A percentile compares a stretch with the other conserved stretches of the same genome.
phyloP scores from a whole-genome alignment of 495 filamentous ascomycete species.

The Penicillium herquei region DNA sequence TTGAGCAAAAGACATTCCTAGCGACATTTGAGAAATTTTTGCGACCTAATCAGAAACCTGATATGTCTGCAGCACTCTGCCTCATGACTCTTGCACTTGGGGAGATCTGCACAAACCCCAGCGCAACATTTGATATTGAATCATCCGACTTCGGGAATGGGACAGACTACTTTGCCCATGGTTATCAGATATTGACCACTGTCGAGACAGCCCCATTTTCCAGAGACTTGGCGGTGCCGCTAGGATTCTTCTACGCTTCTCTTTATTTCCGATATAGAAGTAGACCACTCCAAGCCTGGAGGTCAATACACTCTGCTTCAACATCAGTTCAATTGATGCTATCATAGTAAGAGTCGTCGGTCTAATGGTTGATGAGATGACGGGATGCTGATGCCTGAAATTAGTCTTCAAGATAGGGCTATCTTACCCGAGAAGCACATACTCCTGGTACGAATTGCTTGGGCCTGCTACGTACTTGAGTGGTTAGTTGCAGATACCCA shows the following conservation, averaged over 20 bases:
- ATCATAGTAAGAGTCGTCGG: conserved; percentile 5
- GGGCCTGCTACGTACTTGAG: conserved; percentile 22
- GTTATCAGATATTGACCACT: conserved; percentile 7
- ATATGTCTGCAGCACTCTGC: conserved; percentile 10
- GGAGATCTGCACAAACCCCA: conserved; percentile 9
- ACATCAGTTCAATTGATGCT: conserved; percentile 9
- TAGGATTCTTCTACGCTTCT: conserved; percentile 18
- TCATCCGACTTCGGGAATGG: conserved; percentile 3
- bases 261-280: conserved; percentile 20
- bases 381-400: conserved; percentile 1
- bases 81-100: conserved; percentile 15
- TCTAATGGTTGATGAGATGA: background rate
- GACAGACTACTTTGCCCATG: conserved; percentile 19
- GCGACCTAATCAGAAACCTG: background rate
- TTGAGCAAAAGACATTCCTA: conserved; percentile 8
- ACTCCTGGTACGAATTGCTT: conserved; percentile 13
- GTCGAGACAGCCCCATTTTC: background rate
- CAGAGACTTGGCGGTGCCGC: conserved; percentile 8
- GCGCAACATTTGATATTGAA: conserved; percentile 12
- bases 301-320: conserved; percentile 13
- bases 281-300: conserved; percentile 17
- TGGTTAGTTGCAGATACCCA: conserved; percentile 6
- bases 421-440: conserved; percentile 4
- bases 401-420: conserved; percentile 3
- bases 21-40: conserved; percentile 14